These are phyloP conservation scores for Pisolithus thermaeus DNA, from an alignment of 1,284 basidiomycete genomes.

Conservation along the genomic window DNA sequence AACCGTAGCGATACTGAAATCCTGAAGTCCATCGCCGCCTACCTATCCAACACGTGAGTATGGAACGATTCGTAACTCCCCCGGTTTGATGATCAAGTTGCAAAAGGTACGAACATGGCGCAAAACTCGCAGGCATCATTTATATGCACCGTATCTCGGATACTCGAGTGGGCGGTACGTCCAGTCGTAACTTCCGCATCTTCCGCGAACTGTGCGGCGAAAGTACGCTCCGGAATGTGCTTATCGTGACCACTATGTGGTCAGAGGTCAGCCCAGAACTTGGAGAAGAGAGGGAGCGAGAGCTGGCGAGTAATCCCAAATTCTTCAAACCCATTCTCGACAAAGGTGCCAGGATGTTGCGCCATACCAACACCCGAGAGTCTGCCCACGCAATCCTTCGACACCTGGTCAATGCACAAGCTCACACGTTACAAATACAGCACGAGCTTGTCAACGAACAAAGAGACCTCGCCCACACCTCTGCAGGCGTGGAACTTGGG, in stretches of 20 bases:
- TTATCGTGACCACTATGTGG: slow-evolving; percentile 52
- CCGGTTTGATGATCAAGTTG: slow-evolving; percentile 21
- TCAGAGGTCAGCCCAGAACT: slow-evolving; percentile 31
- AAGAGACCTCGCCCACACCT: slow-evolving; percentile 34
- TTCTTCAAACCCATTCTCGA: slow-evolving; percentile 39
- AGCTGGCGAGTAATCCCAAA: slow-evolving; percentile 33
- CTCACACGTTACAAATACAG: slow-evolving; percentile 36
- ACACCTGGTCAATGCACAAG: slow-evolving; percentile 27
- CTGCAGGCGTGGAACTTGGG: slow-evolving; percentile 36
- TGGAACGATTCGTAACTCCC: slow-evolving; percentile 4
- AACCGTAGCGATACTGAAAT: slow-evolving; percentile 33
- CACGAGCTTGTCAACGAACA: slow-evolving; percentile 36
- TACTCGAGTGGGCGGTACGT: slow-evolving; percentile 44
- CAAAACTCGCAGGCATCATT: slow-evolving; percentile 44
- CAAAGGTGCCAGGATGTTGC: slow-evolving; percentile 35
- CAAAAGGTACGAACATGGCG: slow-evolving; percentile 31
- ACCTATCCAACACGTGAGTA: slow-evolving; percentile 30
- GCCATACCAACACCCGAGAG: slow-evolving; percentile 28
- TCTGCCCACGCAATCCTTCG: slow-evolving; percentile 28
- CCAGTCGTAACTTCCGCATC: slow-evolving; percentile 46
- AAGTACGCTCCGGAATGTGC: slow-evolving; percentile 39
- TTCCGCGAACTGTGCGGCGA: slow-evolving; percentile 50
- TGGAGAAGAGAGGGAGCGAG: slow-evolving; percentile 31
- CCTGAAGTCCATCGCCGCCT: slow-evolving; percentile 31
- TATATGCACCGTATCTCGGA: slow-evolving; percentile 55